Evolutionary conservation across 2,329 filamentous ascomycete genomes (phyloP), one percentile per base, ranked within the genome.

Genomic region (Cladophialophora carrionii): DNA sequence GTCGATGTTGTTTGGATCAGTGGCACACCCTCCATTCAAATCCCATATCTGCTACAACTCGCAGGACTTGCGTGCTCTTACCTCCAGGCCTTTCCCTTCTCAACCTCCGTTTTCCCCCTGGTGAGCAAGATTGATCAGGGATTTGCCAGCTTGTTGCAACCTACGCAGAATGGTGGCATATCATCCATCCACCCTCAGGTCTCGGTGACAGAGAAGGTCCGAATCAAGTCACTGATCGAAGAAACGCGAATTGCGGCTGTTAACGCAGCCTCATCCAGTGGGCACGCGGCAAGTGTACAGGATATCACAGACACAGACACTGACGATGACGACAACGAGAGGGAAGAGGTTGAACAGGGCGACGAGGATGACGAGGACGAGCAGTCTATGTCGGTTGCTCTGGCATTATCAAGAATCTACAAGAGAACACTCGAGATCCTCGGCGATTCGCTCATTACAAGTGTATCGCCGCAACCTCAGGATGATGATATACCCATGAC

Each of bases 1-100:
- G 79, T 96, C 17, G 89, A 96, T 75, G 84, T 96, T 7, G 78
- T 96, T 4, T 98, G 94, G 94, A 84, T 91, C 24, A 91, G 88
- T 32, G 91, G 90, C 9, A 96, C 93, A 24, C 92, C 91, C 20
- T 86, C 85, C 60, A 80, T 97, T 8, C 92, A 97, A 77, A 86
- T 94, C 12, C 91, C 92, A 1, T 94, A 94, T 74, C 81, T 97
- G 2, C 85, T 97, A 43, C 90, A 87, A 62, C 80, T 96, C 55
- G 91, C 91, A 0, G 84, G 89, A 58, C 83, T 92, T 65, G 82
- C 92, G 43, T 87, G 86, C 63, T 86, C 87, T 20, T 92, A 90
- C 75, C 83, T 96, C 2, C 81, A 87, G 3, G 85, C 87, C 8
- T 96, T 96, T 74, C 84, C 87, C 0, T 86, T 90, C 2, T 81